Conservation (phyloP, 306 rosid genomes). For the Acacia confusa region DNA sequence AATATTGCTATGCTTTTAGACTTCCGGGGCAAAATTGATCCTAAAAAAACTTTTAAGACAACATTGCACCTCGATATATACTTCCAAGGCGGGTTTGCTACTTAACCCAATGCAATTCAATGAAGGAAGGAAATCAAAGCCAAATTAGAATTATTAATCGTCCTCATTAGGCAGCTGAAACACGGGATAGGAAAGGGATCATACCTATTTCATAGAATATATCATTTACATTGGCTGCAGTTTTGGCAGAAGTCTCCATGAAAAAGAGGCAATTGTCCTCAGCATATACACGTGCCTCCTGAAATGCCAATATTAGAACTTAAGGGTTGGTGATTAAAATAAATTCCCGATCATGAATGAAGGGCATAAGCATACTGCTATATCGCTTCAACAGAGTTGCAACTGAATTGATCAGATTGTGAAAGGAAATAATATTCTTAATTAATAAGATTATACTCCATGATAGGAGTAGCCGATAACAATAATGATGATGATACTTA, state of each 20-base stretch:
- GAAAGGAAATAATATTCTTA: neutral
- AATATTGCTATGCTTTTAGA: too few species aligned
- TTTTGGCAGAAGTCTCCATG: conserved; percentile 68
- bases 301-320: conserved; percentile 30
- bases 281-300: conserved; percentile 63
- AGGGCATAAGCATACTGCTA: neutral
- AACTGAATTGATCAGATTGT: neutral
- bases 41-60: too few species aligned
- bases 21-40: too few species aligned
- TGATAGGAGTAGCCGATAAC: neutral
- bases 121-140: neutral
- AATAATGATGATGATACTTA: conserved; percentile 28
- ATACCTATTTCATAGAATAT: conserved; percentile 62
- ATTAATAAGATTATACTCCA: conserved; percentile 10
- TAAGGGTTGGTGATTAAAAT: neutral
- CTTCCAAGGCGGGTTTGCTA: too few species aligned
- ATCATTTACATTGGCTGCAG: conserved; percentile 61
- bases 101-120: conserved; percentile 2
- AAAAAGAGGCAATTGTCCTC: conserved; percentile 66
- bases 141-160: neutral
- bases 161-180: conserved; percentile 13
- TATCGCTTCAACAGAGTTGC: neutral
- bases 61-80: too few species aligned
- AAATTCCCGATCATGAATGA: neutral
- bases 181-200: conserved; percentile 14